Evolutionary conservation across 257 asterid genomes (phyloP).

Genomic region (Sherardia arvensis): DNA sequence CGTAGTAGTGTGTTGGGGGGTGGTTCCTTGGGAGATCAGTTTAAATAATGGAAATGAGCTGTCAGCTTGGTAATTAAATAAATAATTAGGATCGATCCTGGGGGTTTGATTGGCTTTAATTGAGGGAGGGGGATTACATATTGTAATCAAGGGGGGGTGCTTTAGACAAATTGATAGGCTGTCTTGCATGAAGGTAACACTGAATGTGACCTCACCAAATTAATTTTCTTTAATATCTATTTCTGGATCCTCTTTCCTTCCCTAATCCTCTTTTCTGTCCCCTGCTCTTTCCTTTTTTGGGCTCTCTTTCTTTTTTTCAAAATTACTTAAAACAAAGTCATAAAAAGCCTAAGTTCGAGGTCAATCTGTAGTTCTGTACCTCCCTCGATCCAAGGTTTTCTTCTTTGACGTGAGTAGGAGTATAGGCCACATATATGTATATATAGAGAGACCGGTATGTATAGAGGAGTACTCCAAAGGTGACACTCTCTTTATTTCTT

Average conservation of each 20-base stretch:
- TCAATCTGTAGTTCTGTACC: neutral
- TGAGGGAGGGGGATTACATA: slow-evolving; percentile 5
- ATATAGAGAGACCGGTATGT: too few relatives aligned
- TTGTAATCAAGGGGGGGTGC: slow-evolving; percentile 14
- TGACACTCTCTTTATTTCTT: too few relatives aligned
- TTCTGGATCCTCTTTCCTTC: slow-evolving; percentile 15
- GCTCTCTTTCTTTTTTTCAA: slow-evolving; percentile 7
- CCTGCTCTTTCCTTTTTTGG: slow-evolving; percentile 9
- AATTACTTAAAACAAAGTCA: neutral
- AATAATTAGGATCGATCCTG: too few relatives aligned
- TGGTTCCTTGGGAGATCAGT: slow-evolving; percentile 21
- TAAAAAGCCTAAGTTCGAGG: neutral
- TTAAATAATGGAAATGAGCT: slow-evolving; percentile 27
- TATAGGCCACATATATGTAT: too few relatives aligned
- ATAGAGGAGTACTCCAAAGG: too few relatives aligned
- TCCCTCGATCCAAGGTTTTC: neutral
- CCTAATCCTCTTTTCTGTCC: slow-evolving; percentile 14
- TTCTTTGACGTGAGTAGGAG: too few relatives aligned
- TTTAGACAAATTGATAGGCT: slow-evolving; percentile 47
- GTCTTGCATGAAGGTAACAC: slow-evolving; percentile 51
- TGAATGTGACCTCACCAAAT: slow-evolving; percentile 38
- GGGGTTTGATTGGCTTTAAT: slow-evolving; percentile 20
- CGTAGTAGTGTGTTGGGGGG: slow-evolving; percentile 24
- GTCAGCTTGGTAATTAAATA: slow-evolving; percentile 15
- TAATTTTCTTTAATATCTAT: slow-evolving; percentile 15